Evolutionary conservation across 768 basidiomycete genomes (phyloP).

Genomic region (Hygrocybe punicea): DNA sequence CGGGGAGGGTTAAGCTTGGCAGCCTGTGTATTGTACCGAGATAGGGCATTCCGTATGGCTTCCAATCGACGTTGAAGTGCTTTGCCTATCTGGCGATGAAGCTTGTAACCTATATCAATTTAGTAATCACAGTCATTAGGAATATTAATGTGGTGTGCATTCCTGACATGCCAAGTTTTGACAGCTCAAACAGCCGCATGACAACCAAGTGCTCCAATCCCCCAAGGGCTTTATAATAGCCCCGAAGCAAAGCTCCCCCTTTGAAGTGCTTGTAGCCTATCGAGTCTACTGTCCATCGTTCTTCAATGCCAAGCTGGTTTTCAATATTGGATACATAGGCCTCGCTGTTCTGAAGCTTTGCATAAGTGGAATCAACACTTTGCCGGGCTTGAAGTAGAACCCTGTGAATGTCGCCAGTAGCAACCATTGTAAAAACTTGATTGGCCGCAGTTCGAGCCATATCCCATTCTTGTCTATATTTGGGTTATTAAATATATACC

Average conservation of each 20-base stretch:
- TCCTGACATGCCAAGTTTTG: neutral
- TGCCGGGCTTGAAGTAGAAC: neutral
- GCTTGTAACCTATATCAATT: constrained; percentile 30
- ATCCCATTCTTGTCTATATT: neutral
- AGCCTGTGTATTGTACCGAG: constrained; percentile 31
- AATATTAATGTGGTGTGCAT: neutral
- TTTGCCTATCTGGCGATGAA: constrained; percentile 34
- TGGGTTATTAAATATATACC: neutral
- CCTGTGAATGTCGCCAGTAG: neutral
- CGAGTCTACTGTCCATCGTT: neutral
- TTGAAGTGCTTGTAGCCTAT: neutral
- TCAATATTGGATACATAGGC: neutral
- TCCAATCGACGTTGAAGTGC: constrained; percentile 28
- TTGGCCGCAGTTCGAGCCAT: neutral
- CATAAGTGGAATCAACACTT: neutral
- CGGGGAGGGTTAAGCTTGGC: constrained; percentile 11
- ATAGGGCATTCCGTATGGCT: no score
- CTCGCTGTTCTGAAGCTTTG: neutral
- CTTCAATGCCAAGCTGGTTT: neutral
- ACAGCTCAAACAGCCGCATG: neutral
- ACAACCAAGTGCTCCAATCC: neutral
- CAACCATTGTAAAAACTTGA: neutral
- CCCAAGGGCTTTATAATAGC: neutral
- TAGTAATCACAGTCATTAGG: constrained; percentile 14
- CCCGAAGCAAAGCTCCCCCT: neutral